Base-by-base conservation (phyloP, 1,284 basidiomycete species). In the Schizophyllum commune region DNA sequence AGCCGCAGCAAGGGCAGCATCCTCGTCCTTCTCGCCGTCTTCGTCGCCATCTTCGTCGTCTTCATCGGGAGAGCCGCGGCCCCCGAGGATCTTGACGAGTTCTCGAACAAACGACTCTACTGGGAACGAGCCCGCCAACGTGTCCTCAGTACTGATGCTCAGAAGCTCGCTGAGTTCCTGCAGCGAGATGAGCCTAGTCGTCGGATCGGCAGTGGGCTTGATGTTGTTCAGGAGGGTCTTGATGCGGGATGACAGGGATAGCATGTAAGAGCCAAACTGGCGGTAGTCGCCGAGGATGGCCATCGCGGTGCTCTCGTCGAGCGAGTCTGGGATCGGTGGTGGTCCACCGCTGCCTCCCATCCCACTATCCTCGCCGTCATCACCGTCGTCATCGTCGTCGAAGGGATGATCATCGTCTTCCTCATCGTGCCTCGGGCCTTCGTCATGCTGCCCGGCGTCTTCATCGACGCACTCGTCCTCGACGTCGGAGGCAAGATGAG, bases 71-170 rank as follows among this genome's bases (percentile, higher is more conserved):
- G 77, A 81, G 58, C 87, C 89, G 51, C 85, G 86, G 22, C 97
- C 97, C 32, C 92, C 91, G 56, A 99, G 80, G 65, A 98, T 94
- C 70, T 88, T 87, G 65, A 99, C 89, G 55, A 99, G 84, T 74
- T 98, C 97, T 67, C 88, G 86, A 53, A 96, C 93, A 71, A 95
- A 98, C 15, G 88, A 84, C 68, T 96, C 94, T 32, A 95, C 89
- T 65, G 92, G 93, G 77, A 99, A 96, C 47, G 92, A 96, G 55
- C 94, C 95, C 15, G 93, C 92, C 53, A 99, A 80, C 0, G 94
- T 98, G 73, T 99, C 97, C 75, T 99, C 96, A 6, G 94, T 98
- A 74, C 93, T 94, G 75, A 99, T 96, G 65, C 93, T 93, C 61
- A 99, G 86, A 55, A 98, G 74, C 72, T 99, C 97, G 71, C 92